Conservation (phyloP, 208 protist species). For the Leishmania mexicana region DNA sequence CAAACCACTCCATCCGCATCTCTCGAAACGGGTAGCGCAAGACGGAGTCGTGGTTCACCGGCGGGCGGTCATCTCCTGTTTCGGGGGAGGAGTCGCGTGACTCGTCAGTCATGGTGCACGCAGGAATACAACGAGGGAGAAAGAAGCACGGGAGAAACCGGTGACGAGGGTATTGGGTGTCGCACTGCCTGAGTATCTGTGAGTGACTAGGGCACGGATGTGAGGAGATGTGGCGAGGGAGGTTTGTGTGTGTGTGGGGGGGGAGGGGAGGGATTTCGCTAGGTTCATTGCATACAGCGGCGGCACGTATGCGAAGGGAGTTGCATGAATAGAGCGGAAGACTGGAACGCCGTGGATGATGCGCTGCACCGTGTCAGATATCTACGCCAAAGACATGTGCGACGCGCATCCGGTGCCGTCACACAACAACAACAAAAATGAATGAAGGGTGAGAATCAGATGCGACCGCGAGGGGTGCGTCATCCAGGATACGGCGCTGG, state of each 20-base stretch:
- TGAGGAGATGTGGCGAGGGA: neutral
- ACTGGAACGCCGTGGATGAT: neutral
- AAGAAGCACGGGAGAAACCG: neutral
- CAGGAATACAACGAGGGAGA: neutral
- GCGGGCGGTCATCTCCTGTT: conserved; percentile 25
- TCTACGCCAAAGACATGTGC: neutral
- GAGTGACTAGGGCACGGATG: neutral
- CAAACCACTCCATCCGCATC: conserved; percentile 69
- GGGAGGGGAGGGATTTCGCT: neutral
- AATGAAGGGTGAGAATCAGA: neutral
- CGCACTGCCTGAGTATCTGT: neutral
- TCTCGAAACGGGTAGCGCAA: conserved; percentile 70
- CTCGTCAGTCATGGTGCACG: conserved; percentile 18
- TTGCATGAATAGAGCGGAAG: neutral
- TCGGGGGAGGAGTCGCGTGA: conserved; percentile 27
- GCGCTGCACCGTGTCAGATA: neutral
- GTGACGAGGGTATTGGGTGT: neutral
- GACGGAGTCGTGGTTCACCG: conserved; percentile 53
- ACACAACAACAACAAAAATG: neutral
- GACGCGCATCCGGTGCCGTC: neutral
- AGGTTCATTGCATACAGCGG: neutral
- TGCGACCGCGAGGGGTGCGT: neutral
- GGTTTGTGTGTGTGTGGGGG: neutral
- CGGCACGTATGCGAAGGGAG: neutral
- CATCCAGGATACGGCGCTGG: neutral